Evolutionary conservation across 169 alveolate species (phyloP).

Genomic region (Plasmodium vinckei): DNA sequence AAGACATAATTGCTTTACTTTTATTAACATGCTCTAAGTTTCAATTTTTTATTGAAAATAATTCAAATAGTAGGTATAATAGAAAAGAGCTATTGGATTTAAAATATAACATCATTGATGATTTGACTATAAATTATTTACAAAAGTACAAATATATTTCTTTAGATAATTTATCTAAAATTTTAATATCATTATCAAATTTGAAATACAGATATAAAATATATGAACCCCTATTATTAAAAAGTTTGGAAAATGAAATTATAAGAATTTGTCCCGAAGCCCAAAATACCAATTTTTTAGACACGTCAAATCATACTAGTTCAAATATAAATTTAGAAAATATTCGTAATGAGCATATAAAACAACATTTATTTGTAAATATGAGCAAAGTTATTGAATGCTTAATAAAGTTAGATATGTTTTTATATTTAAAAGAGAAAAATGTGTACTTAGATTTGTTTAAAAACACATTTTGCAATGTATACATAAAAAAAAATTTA

Average conservation of each 20-base stretch:
- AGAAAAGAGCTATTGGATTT: constrained; percentile 57
- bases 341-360: constrained; percentile 5
- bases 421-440: constrained; percentile 53
- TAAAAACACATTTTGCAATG: constrained; percentile 31
- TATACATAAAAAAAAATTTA: constrained; percentile 32
- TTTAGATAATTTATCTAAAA: constrained; percentile 55
- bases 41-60: constrained; percentile 61
- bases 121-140: constrained; percentile 63
- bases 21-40: constrained; percentile 67
- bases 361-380: constrained; percentile 42
- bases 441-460: constrained; percentile 23
- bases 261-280: constrained; percentile 13
- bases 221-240: constrained; percentile 38
- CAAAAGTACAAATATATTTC: constrained; percentile 40
- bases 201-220: constrained; percentile 53
- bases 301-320: not conserved
- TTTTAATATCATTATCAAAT: constrained; percentile 70
- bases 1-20: constrained; percentile 58
- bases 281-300: not conserved
- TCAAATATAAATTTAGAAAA: constrained; percentile 39
- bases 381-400: constrained; percentile 70
- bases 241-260: constrained; percentile 49
- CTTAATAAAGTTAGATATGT: constrained; percentile 68
- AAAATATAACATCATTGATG: constrained; percentile 68
- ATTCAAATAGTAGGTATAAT: constrained; percentile 40